Evolutionary conservation across 1,284 basidiomycete species (phyloP), one percentile per base, ranked within the genome.

Genomic region (Ustilago hordei): DNA sequence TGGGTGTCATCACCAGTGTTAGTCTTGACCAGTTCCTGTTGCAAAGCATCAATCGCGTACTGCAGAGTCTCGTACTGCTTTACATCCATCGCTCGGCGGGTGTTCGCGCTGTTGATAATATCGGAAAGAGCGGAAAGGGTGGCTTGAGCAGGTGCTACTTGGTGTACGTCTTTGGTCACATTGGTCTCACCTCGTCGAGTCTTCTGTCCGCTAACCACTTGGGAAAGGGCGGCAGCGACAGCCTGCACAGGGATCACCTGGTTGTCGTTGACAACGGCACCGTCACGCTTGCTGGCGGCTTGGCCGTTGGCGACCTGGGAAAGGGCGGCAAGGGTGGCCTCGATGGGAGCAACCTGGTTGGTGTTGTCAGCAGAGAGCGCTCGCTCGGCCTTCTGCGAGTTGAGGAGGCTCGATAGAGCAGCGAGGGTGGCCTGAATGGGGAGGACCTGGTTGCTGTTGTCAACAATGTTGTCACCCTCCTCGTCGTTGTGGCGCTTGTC

Each of bases 61-160:
- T 64, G 59, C 34, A 75, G 68, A 32, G 64, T 54, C 41, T 75
- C 41, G 63, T 70, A 66, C 58, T 70, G 64, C 68, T 75, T 55
- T 75, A 75, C 68, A 75, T 75, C 73, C 73, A 75, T 60, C 73
- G 73, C 73, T 75, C 73, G 73, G 73, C 73, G 73, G 73, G 73
- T 7, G 73, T 75, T 52, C 68, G 73, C 73, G 73, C 73, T 75
- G 73, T 70, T 75, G 64, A 75, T 43, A 64, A 75, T 70, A 70
- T 67, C 66, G 66, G 75, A 77, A 56, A 77, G 63, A 47, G 65
- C 69, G 64, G 75, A 69, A 58, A 77, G 75, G 53, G 75, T 69
- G 56, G 75, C 75, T 72, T 76, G 69, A 76, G 69, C 69, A 69
- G 74, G 69, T 52, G 65, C 64, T 63, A 75, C 63, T 70, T 70